A percentile compares a stretch with the other conserved stretches of the same genome.
Conservation (phyloP, 768 basidiomycete species). For the Russula sp. region DNA sequence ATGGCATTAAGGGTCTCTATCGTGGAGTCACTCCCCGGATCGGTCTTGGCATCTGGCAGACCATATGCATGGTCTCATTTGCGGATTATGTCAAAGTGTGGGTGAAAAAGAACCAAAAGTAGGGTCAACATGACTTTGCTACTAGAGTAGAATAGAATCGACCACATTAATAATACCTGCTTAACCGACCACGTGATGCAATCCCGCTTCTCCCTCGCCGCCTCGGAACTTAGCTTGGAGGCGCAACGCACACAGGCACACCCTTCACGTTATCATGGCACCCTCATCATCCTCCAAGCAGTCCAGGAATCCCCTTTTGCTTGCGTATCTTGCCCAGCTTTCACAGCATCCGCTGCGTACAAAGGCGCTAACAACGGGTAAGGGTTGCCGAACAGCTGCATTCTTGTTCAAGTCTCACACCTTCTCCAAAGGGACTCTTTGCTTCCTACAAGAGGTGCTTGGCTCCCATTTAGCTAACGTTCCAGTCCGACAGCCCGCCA, state of each 20-base stretch:
- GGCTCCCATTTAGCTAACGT: slow-evolving; percentile 63
- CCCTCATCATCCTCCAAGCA: slow-evolving; percentile 13
- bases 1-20: slow-evolving; percentile 94
- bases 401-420: neutral
- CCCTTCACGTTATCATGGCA: slow-evolving; percentile 17
- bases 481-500: slow-evolving; percentile 42
- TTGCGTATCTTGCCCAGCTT: slow-evolving; percentile 65
- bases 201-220: neutral
- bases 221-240: too few species aligned
- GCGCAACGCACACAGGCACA: neutral
- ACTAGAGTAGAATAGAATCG: slow-evolving; percentile 8
- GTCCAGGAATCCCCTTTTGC: slow-evolving; percentile 43
- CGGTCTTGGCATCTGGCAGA: slow-evolving; percentile 94
- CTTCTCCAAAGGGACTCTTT: slow-evolving; percentile 28
- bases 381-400: slow-evolving; percentile 9
- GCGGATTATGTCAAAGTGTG: slow-evolving; percentile 93
- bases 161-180: slow-evolving; percentile 1
- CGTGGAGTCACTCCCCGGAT: slow-evolving; percentile 96
- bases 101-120: slow-evolving; percentile 37
- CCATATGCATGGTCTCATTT: slow-evolving; percentile 97
- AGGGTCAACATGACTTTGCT: neutral
- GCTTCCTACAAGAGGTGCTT: slow-evolving; percentile 69
- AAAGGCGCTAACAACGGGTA: slow-evolving; percentile 71
- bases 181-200: neutral
- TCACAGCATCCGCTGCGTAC: slow-evolving; percentile 66